phyloP scores from a whole-genome alignment of 352 stramenopile species.

The Phytophthora syringae region DNA sequence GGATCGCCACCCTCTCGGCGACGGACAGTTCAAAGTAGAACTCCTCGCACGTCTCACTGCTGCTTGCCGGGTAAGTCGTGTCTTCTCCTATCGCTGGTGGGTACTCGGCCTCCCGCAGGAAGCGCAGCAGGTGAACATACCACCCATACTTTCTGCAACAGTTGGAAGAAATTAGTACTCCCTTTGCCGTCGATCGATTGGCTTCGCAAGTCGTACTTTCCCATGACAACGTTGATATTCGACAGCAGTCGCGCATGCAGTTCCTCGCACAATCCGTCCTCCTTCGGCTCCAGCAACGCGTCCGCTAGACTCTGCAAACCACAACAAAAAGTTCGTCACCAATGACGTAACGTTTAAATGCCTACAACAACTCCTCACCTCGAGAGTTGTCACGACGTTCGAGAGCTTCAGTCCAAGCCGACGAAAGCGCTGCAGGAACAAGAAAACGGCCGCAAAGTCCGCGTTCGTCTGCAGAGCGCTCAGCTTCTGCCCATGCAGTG shows the following conservation, averaged over 20 bases:
- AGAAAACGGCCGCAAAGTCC: slow-evolving; percentile 66
- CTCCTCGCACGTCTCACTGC: slow-evolving; percentile 31
- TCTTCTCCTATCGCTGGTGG: slow-evolving; percentile 21
- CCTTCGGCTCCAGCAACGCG: slow-evolving; percentile 40
- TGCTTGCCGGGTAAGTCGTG: slow-evolving; percentile 22
- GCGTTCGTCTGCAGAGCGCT: slow-evolving; percentile 47
- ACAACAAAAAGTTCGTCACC: slow-evolving; percentile 6
- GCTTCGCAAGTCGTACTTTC: slow-evolving; percentile 53
- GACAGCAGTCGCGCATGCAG: slow-evolving; percentile 54
- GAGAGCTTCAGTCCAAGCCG: slow-evolving; percentile 60
- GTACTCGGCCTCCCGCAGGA: slow-evolving; percentile 48
- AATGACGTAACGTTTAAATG: background rate
- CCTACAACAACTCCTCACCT: slow-evolving; percentile 36
- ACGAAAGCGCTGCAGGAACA: slow-evolving; percentile 75
- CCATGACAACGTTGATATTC: slow-evolving; percentile 52
- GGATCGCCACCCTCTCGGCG: slow-evolving; percentile 47
- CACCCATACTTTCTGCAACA: slow-evolving; percentile 52
- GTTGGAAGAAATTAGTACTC: too few relatives aligned
- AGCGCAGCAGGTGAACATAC: slow-evolving; percentile 53
- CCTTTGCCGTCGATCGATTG: too few relatives aligned
- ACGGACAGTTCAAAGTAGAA: slow-evolving; percentile 59
- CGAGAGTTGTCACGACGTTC: slow-evolving; percentile 49
- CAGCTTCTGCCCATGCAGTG: slow-evolving; percentile 39
- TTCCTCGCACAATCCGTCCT: slow-evolving; percentile 45
- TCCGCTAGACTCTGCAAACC: slow-evolving; percentile 38